Percentiles rank a stretch among this genome's conserved stretches.
Evolutionary conservation across 2,329 filamentous ascomycete genomes (phyloP).

Genomic region (Trichoderma afroharzianum): DNA sequence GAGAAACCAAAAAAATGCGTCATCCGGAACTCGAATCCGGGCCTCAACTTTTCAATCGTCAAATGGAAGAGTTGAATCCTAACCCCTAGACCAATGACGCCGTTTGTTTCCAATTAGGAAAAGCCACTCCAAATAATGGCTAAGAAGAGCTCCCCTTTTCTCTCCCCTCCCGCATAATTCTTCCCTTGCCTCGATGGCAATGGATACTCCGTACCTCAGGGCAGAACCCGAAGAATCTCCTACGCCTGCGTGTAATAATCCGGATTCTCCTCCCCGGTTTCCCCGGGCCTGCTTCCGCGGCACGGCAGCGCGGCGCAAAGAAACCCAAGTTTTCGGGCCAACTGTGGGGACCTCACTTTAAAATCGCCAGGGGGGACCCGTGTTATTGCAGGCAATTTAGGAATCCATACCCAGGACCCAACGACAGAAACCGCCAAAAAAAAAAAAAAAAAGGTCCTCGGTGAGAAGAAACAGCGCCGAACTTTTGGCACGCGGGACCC

Average conservation of each 20-base stretch:
- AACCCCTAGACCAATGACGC: conserved; percentile 19
- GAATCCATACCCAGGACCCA: not conserved
- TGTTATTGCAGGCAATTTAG: not conserved
- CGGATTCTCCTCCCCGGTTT: not conserved
- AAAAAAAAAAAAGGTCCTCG: not conserved
- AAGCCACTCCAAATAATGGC: not conserved
- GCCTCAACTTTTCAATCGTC: conserved; percentile 16
- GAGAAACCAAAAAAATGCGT: conserved; percentile 12
- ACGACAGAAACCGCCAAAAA: not conserved
- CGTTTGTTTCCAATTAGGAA: not conserved
- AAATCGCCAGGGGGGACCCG: not conserved
- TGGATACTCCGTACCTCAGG: not conserved
- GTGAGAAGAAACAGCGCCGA: not conserved
- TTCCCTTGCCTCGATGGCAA: not conserved
- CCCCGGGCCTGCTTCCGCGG: not conserved
- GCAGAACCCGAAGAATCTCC: not conserved
- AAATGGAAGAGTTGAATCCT: conserved; percentile 18
- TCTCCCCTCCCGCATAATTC: not conserved
- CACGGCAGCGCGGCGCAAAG: not conserved
- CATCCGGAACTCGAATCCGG: conserved; percentile 19
- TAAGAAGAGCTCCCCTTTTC: not conserved
- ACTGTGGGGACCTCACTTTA: not conserved
- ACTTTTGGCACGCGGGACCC: not conserved
- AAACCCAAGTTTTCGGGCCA: not conserved
- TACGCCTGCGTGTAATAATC: not conserved